These are phyloP conservation scores for Phaeosphaeriaceae sp. DNA, from an alignment of 2,329 filamentous ascomycete species.

Conservation along the genomic window DNA sequence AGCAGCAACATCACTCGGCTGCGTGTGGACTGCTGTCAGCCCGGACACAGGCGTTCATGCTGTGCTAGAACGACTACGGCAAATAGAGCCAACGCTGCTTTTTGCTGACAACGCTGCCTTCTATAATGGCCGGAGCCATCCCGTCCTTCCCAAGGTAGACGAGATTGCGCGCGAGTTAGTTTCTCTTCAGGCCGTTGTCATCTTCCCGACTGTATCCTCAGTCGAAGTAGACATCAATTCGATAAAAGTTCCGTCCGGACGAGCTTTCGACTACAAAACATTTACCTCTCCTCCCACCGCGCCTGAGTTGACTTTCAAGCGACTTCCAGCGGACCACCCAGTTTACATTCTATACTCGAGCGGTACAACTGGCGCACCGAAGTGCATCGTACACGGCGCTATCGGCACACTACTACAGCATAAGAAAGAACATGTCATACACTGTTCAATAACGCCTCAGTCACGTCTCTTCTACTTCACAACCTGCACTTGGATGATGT, in stretches of 20 bases:
- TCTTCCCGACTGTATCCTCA: constrained; percentile 70
- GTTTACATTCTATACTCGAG: constrained; percentile 94
- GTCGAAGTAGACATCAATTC: constrained; percentile 51
- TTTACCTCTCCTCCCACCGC: constrained; percentile 50
- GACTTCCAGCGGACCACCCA: constrained; percentile 83
- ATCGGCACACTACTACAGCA: constrained; percentile 92
- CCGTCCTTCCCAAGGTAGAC: constrained; percentile 78
- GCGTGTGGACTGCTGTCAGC: constrained; percentile 91
- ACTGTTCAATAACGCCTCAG: constrained; percentile 76
- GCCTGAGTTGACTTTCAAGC: constrained; percentile 65
- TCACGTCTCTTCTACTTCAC: constrained; percentile 92
- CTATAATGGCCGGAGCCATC: constrained; percentile 91
- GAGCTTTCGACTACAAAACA: constrained; percentile 45
- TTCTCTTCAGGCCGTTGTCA: constrained; percentile 72
- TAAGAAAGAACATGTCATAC: constrained; percentile 93
- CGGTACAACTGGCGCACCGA: constrained; percentile 85
- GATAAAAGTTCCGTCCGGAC: constrained; percentile 46
- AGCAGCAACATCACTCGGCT: constrained; percentile 80
- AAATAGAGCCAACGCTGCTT: constrained; percentile 82
- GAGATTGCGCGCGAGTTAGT: constrained; percentile 75
- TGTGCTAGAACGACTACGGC: constrained; percentile 83
- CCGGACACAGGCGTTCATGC: constrained; percentile 92
- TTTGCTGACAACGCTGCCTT: constrained; percentile 88
- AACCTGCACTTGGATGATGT: constrained; percentile 99
- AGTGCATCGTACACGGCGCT: constrained; percentile 92